Evolutionary conservation across 306 rosid genomes (phyloP).

Genomic region (Parietaria judaica): DNA sequence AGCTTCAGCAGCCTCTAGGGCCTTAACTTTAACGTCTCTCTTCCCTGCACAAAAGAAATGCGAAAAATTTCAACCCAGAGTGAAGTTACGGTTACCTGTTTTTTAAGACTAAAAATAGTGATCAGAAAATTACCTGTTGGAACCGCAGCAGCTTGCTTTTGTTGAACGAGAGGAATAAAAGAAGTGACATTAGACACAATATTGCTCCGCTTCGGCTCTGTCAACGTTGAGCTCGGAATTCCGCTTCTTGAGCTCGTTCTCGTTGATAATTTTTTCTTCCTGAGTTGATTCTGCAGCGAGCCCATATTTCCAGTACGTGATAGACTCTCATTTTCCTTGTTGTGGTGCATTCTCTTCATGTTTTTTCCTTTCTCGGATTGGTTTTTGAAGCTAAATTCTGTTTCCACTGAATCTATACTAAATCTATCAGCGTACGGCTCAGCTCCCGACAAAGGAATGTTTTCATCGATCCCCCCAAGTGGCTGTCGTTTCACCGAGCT

Average conservation of each 20-base stretch:
- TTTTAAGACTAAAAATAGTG: neutral
- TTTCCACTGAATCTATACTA: constrained; percentile 42
- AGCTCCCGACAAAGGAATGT: constrained; percentile 41
- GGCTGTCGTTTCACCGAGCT: constrained; percentile 42
- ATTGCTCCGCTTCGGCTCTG: constrained; percentile 45
- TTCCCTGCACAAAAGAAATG: constrained; percentile 43
- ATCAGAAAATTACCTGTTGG: constrained; percentile 44
- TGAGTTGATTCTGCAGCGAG: constrained; percentile 36
- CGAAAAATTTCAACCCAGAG: constrained; percentile 14
- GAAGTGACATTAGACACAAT: constrained; percentile 69
- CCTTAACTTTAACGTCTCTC: constrained; percentile 81
- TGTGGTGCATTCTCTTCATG: constrained; percentile 29
- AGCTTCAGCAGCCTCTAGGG: constrained; percentile 84
- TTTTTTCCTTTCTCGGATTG: constrained; percentile 35
- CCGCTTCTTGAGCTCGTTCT: constrained; percentile 38
- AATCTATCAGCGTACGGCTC: constrained; percentile 27
- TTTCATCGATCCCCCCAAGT: constrained; percentile 47
- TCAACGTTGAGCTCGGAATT: constrained; percentile 31
- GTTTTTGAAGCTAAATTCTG: constrained; percentile 42
- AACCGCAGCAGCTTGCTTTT: constrained; percentile 74
- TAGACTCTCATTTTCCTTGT: constrained; percentile 41
- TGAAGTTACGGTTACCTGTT: constrained; percentile 9
- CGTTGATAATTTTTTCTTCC: constrained; percentile 53
- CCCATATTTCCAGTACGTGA: constrained; percentile 38
- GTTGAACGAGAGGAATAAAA: constrained; percentile 88